phyloP scores from a whole-genome alignment of 352 stramenopile species.

The Thalassiosira hispida region DNA sequence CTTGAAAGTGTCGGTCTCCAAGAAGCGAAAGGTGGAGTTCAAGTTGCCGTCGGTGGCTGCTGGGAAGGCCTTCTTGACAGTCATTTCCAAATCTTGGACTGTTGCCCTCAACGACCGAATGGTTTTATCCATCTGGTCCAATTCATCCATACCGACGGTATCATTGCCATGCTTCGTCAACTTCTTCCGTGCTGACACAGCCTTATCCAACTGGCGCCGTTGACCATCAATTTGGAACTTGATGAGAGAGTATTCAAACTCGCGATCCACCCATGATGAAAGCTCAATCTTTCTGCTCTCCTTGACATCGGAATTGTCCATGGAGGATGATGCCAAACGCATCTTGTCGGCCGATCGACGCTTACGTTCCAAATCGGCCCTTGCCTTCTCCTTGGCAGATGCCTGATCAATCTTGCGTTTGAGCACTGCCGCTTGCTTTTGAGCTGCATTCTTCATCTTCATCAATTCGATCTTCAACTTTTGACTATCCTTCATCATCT shows the following conservation, averaged over 20 bases:
- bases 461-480: constrained; percentile 65
- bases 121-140: constrained; percentile 33
- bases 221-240: constrained; percentile 59
- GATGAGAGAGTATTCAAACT: constrained; percentile 56
- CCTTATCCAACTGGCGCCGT: constrained; percentile 38
- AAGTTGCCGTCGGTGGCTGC: constrained; percentile 9
- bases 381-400: constrained; percentile 56
- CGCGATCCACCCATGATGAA: constrained; percentile 56
- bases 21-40: constrained; percentile 23
- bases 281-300: constrained; percentile 53
- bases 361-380: constrained; percentile 48
- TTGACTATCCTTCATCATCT: constrained; percentile 64
- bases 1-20: constrained; percentile 50
- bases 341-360: constrained; percentile 36
- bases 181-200: constrained; percentile 36
- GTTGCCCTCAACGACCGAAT: constrained; percentile 23
- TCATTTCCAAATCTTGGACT: constrained; percentile 46
- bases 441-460: constrained; percentile 62
- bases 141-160: constrained; percentile 16
- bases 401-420: constrained; percentile 63
- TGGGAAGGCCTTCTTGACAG: constrained; percentile 43
- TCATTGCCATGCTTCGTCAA: constrained; percentile 33
- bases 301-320: constrained; percentile 23
- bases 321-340: constrained; percentile 27
- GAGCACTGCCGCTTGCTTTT: constrained; percentile 62